These are phyloP conservation scores for Pholiota adiposa DNA, from an alignment of 1,284 basidiomycete genomes.

Conservation along the genomic window DNA sequence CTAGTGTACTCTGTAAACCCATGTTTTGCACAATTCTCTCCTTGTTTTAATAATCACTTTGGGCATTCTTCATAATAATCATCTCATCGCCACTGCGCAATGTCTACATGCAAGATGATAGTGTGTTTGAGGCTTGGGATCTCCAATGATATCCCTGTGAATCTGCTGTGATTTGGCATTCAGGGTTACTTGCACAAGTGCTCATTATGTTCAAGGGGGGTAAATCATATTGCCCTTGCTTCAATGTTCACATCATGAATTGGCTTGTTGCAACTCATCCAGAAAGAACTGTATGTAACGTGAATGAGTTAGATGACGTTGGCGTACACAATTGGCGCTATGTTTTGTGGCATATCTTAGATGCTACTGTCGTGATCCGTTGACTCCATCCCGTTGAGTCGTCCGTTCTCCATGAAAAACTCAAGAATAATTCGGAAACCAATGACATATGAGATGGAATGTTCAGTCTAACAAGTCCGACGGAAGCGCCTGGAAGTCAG, in stretches of 20 bases:
- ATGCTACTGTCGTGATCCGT: too few relatives aligned
- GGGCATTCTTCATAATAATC: constrained; percentile 26
- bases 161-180: background rate
- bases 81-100: constrained; percentile 15
- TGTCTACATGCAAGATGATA: background rate
- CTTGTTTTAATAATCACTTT: constrained; percentile 35
- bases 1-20: constrained; percentile 39
- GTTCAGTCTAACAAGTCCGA: too few relatives aligned
- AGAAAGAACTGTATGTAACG: too few relatives aligned
- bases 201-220: too few relatives aligned
- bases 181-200: too few relatives aligned
- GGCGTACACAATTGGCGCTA: background rate
- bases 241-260: background rate
- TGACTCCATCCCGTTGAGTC: too few relatives aligned
- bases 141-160: background rate
- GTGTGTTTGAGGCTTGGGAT: background rate
- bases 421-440: too few relatives aligned
- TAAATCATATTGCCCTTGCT: too few relatives aligned
- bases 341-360: too few relatives aligned
- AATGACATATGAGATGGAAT: too few relatives aligned
- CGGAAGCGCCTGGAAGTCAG: too few relatives aligned
- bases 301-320: too few relatives aligned
- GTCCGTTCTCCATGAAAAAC: background rate
- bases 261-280: background rate
- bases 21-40: constrained; percentile 28